Evolutionary conservation across 2,329 filamentous ascomycete genomes (phyloP), one percentile per base, ranked within the genome.

Genomic region (Phaeosphaeriaceae sp.): DNA sequence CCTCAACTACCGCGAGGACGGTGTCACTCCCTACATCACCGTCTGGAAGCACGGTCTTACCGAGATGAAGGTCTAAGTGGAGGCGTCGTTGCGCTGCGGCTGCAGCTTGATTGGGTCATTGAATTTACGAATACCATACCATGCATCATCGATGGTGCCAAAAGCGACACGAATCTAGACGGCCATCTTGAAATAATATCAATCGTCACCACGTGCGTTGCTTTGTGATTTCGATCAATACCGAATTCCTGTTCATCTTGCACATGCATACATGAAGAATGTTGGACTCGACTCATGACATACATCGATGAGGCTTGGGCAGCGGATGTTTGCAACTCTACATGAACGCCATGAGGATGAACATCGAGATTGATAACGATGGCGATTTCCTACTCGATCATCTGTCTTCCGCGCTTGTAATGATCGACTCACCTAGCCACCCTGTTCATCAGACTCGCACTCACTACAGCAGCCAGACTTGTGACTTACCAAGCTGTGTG

Each of bases 1-100:
- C 70, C 91, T 97, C 78, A 96, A 97, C 88, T 99, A 97, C 88
- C 94, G 95, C 74, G 94, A 97, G 80, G 95, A 98, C 74, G 95
- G 95, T 80, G 81, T 90, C 70, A 98, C 94, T 56, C 95, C 95
- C 61, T 99, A 87, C 79, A 85, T 97, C 74, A 91, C 88, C 69
- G 83, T 96, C 84, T 98, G 94, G 94, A 97, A 98, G 89, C 91
- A 97, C 84, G 95, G 94, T 77, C 82, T 98, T 67, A 85, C 83
- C 72, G 90, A 91, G 84, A 89, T 88, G 86, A 98, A 99, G 92
- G 93, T 98, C 72, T 99, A 94, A 76, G 64, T 47, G 44, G 60
- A 58, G 52, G 61, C 64, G 56, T 40, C 15, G 13, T n/a, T 40
- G 35, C 17, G 35, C 35, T 40, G 35, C 35, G 17, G 35, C 61